Conservation (phyloP, 805 yeast species). For the Diddensiella transvaalensis region DNA sequence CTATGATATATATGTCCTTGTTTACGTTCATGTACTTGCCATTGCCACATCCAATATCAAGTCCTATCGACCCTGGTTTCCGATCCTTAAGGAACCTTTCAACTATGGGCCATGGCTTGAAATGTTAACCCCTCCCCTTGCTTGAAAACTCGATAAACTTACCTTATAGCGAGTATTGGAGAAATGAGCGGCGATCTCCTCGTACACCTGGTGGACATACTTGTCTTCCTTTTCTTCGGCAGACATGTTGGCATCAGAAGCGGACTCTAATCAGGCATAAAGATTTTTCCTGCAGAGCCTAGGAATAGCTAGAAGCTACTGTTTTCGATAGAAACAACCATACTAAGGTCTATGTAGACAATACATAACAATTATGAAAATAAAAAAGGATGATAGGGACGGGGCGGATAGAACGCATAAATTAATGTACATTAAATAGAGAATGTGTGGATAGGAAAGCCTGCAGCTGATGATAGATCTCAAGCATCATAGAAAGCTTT, state of each 20-base stretch:
- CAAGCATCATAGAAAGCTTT: no score
- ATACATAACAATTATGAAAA: no score
- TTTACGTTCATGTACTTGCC: constrained; percentile 85
- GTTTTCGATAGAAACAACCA: no score
- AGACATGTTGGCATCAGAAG: background rate
- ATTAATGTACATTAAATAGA: no score
- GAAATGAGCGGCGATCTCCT: constrained; percentile 88
- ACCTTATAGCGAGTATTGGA: constrained; percentile 84
- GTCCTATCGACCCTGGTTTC: constrained; percentile 60
- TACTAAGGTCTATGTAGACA: no score
- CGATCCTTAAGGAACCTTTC: constrained; percentile 57
- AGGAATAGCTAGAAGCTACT: no score
- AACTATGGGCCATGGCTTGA: constrained; percentile 91
- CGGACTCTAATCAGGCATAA: no score
- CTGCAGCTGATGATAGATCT: no score
- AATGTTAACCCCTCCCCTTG: background rate
- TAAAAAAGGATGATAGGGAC: no score
- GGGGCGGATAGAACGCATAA: no score
- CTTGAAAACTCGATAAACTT: constrained; percentile 16
- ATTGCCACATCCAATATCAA: constrained; percentile 96
- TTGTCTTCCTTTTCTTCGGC: constrained; percentile 54
- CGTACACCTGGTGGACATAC: constrained; percentile 88
- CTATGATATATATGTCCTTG: constrained; percentile 62
- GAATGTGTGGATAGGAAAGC: no score
- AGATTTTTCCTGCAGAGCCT: no score